phyloP scores from a whole-genome alignment of 441 rosid species.

The Corymbia citriodora region DNA sequence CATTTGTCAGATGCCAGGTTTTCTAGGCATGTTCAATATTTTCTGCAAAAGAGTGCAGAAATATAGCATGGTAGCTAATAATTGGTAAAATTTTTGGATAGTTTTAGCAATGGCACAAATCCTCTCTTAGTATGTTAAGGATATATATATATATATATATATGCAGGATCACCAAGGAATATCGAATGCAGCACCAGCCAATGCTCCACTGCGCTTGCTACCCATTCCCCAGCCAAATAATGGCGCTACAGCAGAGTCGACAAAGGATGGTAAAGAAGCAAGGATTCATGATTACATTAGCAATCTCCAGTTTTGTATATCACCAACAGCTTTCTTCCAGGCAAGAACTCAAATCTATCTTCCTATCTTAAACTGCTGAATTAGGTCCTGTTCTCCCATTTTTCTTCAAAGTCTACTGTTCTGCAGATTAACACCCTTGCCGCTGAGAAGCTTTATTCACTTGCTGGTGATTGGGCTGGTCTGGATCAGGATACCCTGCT shows the following conservation, averaged over 20 bases:
- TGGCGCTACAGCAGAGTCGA: conserved; percentile 19
- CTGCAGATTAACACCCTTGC: conserved; percentile 85
- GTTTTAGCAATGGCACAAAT: not conserved
- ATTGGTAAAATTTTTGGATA: not conserved
- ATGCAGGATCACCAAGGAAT: conserved; percentile 88
- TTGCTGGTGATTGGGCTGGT: conserved; percentile 97
- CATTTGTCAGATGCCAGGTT: not conserved
- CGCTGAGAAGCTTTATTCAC: conserved; percentile 88
- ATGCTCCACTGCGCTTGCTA: conserved; percentile 60
- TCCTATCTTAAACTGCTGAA: not conserved
- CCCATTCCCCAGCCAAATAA: conserved; percentile 37
- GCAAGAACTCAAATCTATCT: conserved; percentile 18
- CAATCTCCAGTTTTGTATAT: conserved; percentile 74
- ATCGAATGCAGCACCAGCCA: conserved; percentile 85
- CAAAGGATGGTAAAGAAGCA: conserved; percentile 39
- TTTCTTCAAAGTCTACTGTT: not conserved
- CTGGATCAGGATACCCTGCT: conserved; percentile 80
- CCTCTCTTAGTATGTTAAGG: not conserved
- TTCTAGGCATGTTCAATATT: not conserved
- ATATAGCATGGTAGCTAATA: not conserved
- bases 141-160: conserved; percentile 4
- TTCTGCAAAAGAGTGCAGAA: not conserved
- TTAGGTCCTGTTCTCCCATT: not conserved
- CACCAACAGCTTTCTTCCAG: conserved; percentile 97
- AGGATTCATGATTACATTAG: conserved; percentile 83